Base-by-base conservation (phyloP, 2,329 filamentous ascomycete species). In the Claviceps sp. region DNA sequence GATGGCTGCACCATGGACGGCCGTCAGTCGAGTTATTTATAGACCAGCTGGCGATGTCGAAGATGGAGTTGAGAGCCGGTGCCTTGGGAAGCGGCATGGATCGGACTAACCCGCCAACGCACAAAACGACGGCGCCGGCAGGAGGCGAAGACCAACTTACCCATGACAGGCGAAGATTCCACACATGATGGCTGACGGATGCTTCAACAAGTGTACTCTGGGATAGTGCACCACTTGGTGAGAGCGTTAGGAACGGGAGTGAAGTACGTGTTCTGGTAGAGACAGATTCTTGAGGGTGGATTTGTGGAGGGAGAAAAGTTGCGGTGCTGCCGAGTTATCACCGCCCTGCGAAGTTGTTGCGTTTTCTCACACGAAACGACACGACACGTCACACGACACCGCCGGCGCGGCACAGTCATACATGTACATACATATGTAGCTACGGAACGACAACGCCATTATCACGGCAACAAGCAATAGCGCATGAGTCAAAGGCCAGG, bases 131-230 rank as follows among this genome's bases (percentile, higher is more conserved):
- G 37, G 49, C n/a, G 8, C 9, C 52, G 24, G 24, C 44, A 50
- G 48, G 18, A 34, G 42, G 48, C 48, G 41, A 51, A 13, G 16
- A 41, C 42, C 47, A 41, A 77, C 82, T 68, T 73, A 95, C 89
- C 80, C 77, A 72, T 96, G 88, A 73, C 90, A 96, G 63, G 88
- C 90, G 71, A 96, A 96, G 66, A 96, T 95, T 71, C 89, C 89
- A 84, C 89, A 95, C 89, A 95, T 95, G 63, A 69, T 85, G 76
- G 65, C 68, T 62, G 64, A 57, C 61, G 56, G 11, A 24, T 6
- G 41, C 5, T 34, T 9, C 30, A 11, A 34, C 30, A 34, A 9
- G 9, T 34, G 30, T 34, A 34, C 3, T 34, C 30, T 34, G 30
- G 30, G 4, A 34, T 34, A 34, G 30, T 34, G 30, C 30, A 34